Conservation (phyloP, 805 yeast species). For the Metschnikowia continentalis region DNA sequence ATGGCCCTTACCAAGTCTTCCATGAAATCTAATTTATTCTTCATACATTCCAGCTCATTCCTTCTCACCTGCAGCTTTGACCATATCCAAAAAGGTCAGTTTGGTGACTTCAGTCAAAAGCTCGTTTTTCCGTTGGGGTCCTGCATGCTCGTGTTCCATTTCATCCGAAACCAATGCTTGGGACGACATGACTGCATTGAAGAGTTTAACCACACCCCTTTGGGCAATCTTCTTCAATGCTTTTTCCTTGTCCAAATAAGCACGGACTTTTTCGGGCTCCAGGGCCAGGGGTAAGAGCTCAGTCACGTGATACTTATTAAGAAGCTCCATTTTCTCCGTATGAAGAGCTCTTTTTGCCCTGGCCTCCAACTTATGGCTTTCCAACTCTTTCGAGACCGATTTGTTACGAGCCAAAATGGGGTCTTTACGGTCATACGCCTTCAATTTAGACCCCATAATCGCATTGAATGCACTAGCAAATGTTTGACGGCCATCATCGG, state of each 20-base stretch:
- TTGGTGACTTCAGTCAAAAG: conserved; percentile 76
- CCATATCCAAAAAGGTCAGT: conserved; percentile 84
- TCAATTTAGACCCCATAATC: conserved; percentile 76
- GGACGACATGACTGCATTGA: conserved; percentile 77
- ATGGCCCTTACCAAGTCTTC: too few relatives aligned
- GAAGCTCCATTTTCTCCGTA: conserved; percentile 64
- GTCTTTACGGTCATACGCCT: conserved; percentile 83
- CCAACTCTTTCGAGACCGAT: conserved; percentile 63
- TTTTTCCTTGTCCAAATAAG: conserved; percentile 61
- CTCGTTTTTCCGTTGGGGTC: conserved; percentile 50
- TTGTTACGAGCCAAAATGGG: conserved; percentile 89
- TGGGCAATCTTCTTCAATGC: conserved; percentile 76
- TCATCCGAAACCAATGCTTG: conserved; percentile 60
- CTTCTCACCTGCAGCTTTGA: conserved; percentile 66
- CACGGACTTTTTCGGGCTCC: conserved; percentile 54
- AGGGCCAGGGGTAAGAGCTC: conserved; percentile 62
- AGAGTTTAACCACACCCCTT: conserved; percentile 79
- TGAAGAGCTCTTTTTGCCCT: conserved; percentile 71
- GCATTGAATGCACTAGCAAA: conserved; percentile 84
- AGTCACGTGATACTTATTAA: conserved; percentile 63
- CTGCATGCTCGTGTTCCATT: conserved; percentile 42
- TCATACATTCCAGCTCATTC: background rate
- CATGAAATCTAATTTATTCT: too few relatives aligned
- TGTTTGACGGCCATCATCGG: conserved; percentile 66
- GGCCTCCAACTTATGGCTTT: conserved; percentile 74